Evolutionary conservation across 106 monocot species (phyloP).

Genomic region (Ottelia alismoides): DNA sequence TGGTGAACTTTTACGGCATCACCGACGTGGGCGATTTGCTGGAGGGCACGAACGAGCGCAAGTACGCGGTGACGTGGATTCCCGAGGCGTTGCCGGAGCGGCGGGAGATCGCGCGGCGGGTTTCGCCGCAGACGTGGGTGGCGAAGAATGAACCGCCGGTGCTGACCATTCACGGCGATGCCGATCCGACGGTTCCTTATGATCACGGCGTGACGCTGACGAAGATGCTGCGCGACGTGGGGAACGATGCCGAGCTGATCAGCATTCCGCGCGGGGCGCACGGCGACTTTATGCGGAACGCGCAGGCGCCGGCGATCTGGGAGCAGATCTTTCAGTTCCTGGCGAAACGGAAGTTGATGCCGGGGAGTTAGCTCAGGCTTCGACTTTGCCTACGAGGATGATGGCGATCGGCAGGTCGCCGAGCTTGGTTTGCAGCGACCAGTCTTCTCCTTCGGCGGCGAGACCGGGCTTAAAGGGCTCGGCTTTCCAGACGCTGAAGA

Average conservation of each 20-base stretch:
- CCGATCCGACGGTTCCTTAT: not conserved
- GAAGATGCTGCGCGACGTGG: not conserved
- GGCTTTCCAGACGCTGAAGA: no score
- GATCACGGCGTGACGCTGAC: not conserved
- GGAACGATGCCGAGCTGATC: not conserved
- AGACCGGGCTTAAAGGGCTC: no score
- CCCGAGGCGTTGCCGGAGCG: not conserved
- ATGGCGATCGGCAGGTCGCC: no score
- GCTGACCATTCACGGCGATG: not conserved
- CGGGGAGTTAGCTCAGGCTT: no score
- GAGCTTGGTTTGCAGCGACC: no score
- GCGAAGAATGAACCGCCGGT: not conserved
- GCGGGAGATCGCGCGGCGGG: not conserved
- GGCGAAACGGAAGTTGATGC: no score
- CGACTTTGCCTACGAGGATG: no score
- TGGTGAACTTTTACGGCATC: not conserved
- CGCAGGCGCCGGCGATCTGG: no score
- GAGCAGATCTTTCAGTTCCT: no score
- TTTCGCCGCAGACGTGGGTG: not conserved
- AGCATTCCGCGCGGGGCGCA: not conserved
- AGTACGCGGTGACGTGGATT: not conserved
- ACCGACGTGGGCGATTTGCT: not conserved
- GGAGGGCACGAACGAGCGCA: not conserved
- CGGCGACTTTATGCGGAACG: not conserved
- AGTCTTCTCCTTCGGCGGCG: no score